phyloP scores from a whole-genome alignment of 2,329 filamentous ascomycete genomes.

The Curvularia sp. region DNA sequence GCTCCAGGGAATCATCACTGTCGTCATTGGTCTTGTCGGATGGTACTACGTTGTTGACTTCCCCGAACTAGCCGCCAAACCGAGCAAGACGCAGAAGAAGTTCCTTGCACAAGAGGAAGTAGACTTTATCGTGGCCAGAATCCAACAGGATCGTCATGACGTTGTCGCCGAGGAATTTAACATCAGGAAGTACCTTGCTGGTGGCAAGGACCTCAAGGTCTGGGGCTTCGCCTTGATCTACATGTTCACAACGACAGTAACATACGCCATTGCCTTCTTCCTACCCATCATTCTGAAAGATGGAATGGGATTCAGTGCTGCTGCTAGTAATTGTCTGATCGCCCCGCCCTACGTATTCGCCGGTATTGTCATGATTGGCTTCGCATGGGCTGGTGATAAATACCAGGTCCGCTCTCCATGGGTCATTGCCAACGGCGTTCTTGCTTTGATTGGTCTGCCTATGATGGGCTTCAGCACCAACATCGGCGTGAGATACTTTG shows the following conservation, averaged over 20 bases:
- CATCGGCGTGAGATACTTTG: conserved; percentile 68
- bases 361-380: conserved; percentile 53
- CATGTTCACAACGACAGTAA: conserved; percentile 36
- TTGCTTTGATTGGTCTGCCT: conserved; percentile 72
- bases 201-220: conserved; percentile 32
- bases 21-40: conserved; percentile 29
- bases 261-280: conserved; percentile 43
- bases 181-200: conserved; percentile 28
- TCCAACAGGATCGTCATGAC: conserved; percentile 39
- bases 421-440: conserved; percentile 68
- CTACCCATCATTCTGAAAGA: conserved; percentile 42
- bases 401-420: conserved; percentile 71
- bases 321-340: conserved; percentile 37
- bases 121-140: conserved; percentile 39
- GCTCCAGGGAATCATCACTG: conserved; percentile 33
- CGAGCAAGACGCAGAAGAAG: conserved; percentile 30
- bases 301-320: conserved; percentile 39
- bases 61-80: conserved; percentile 34
- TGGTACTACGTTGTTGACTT: conserved; percentile 40
- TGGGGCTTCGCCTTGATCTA: conserved; percentile 35
- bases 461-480: conserved; percentile 73
- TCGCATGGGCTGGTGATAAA: conserved; percentile 70
- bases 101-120: conserved; percentile 39
- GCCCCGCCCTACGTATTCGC: conserved; percentile 41
- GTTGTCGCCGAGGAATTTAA: conserved; percentile 40